These are phyloP conservation scores for Ustilago cynodontis DNA, from an alignment of 1,284 basidiomycete genomes.

Conservation along the genomic window DNA sequence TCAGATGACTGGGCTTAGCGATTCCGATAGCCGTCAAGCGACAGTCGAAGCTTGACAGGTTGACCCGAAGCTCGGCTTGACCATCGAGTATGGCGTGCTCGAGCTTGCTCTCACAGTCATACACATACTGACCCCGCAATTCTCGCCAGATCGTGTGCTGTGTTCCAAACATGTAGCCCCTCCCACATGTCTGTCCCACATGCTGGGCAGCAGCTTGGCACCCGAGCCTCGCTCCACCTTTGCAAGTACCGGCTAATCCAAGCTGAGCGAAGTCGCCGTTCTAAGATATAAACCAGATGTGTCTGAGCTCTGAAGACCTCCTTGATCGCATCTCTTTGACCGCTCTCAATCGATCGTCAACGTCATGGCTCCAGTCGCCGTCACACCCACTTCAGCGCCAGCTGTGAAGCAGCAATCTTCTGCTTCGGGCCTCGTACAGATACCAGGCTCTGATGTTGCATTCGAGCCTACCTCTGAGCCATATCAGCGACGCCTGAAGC, in stretches of 20 bases:
- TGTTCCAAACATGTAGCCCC: no score
- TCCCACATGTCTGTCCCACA: background rate
- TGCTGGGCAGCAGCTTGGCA: background rate
- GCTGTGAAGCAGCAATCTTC: slow-evolving; percentile 11
- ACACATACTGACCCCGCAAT: background rate
- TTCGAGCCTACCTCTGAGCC: slow-evolving; percentile 20
- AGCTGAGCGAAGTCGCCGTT: background rate
- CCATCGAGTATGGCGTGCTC: slow-evolving; percentile 29
- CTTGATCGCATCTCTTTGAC: background rate
- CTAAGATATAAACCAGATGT: background rate
- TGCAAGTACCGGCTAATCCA: slow-evolving; percentile 4
- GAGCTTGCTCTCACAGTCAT: background rate
- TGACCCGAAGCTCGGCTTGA: slow-evolving; percentile 16
- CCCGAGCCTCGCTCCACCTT: background rate
- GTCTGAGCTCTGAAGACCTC: background rate
- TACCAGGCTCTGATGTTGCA: slow-evolving; percentile 12
- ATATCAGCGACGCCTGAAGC: slow-evolving; percentile 39
- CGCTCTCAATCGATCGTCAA: no score
- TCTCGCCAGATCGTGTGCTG: background rate
- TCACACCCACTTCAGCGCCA: slow-evolving; percentile 5
- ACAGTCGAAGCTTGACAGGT: slow-evolving; percentile 16
- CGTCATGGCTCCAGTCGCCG: slow-evolving; percentile 36
- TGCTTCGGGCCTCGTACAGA: background rate
- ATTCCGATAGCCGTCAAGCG: slow-evolving; percentile 8
- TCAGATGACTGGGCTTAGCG: background rate